These are phyloP conservation scores for Calonectria crousiana DNA, from an alignment of 2,329 filamentous ascomycete genomes.

Conservation along the genomic window DNA sequence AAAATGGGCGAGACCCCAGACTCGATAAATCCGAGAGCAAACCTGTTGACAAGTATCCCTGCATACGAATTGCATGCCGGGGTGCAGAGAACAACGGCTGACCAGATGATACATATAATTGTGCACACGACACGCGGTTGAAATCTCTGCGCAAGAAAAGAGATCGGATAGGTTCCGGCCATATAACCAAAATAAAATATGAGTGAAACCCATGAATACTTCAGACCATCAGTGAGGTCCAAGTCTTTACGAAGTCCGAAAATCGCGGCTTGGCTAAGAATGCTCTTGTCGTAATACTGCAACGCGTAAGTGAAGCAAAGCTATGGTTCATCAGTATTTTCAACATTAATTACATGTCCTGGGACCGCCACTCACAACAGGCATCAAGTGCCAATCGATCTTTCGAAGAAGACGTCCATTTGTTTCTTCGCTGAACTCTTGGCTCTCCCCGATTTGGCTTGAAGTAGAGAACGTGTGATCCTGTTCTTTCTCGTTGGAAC, in stretches of 20 bases:
- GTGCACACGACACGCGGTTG: constrained; percentile 46
- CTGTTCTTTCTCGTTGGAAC: not conserved
- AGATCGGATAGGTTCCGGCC: constrained; percentile 46
- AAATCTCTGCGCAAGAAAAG: constrained; percentile 45
- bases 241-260: constrained; percentile 47
- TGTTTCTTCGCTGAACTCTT: constrained; percentile 25
- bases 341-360: not conserved
- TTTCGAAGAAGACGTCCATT: constrained; percentile 26
- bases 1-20: constrained; percentile 48
- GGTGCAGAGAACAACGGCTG: constrained; percentile 46
- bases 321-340: constrained; percentile 15
- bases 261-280: constrained; percentile 45
- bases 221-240: constrained; percentile 39
- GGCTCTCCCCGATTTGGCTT: not conserved
- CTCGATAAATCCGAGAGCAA: constrained; percentile 53
- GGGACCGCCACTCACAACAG: constrained; percentile 30
- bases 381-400: constrained; percentile 40
- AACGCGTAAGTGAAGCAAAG: constrained; percentile 47
- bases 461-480: not conserved
- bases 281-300: constrained; percentile 46
- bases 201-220: constrained; percentile 46
- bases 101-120: constrained; percentile 47
- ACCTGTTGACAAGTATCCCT: constrained; percentile 49
- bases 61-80: constrained; percentile 47
- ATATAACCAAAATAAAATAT: constrained; percentile 51